Evolutionary conservation across 306 rosid genomes (phyloP).

Genomic region (Gillenia trifoliata): DNA sequence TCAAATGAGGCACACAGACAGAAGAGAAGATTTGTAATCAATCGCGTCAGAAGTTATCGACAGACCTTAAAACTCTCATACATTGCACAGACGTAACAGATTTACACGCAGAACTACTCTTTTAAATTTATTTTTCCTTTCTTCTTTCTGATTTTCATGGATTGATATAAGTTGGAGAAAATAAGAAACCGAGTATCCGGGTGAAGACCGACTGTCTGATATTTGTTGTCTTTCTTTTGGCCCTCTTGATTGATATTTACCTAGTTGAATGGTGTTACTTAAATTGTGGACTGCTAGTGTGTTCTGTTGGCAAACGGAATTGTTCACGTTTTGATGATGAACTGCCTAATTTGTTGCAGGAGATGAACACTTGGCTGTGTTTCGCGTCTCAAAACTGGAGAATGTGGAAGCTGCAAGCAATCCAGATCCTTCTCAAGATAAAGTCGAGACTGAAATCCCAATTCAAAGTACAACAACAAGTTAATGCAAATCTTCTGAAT

Average conservation of each 20-base stretch:
- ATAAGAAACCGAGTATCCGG: neutral
- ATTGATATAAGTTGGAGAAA: neutral
- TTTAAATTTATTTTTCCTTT: neutral
- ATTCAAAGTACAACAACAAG: conserved; percentile 24
- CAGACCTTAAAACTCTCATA: neutral
- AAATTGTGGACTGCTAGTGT: neutral
- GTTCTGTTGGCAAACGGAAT: neutral
- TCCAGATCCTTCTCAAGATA: conserved; percentile 27
- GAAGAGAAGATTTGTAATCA: neutral
- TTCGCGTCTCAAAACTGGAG: conserved; percentile 62
- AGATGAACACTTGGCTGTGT: conserved; percentile 79
- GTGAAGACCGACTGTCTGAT: neutral
- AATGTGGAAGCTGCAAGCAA: conserved; percentile 31
- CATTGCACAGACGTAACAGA: neutral
- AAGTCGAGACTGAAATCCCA: conserved; percentile 21
- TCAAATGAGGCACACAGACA: neutral
- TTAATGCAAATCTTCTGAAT: conserved; percentile 1
- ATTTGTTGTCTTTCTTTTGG: neutral
- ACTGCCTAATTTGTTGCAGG: conserved; percentile 39
- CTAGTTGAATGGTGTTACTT: neutral
- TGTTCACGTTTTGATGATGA: neutral
- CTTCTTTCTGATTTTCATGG: neutral
- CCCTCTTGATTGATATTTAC: neutral
- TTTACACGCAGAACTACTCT: neutral
- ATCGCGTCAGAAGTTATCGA: neutral